These are phyloP conservation scores for Dissophora ornata DNA, from an alignment of 192 early-diverging fungal genomes.

Conservation along the genomic window DNA sequence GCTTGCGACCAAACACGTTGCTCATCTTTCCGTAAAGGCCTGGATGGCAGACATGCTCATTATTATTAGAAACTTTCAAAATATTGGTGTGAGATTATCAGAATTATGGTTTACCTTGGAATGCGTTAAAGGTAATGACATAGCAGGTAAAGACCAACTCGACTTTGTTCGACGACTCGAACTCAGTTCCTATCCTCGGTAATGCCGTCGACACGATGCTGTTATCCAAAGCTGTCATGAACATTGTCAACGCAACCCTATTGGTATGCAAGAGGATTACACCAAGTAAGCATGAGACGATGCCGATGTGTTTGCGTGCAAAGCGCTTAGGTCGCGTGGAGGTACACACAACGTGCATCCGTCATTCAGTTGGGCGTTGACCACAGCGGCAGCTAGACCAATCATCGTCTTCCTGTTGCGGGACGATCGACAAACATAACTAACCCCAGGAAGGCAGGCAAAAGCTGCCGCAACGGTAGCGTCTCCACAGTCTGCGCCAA, in stretches of 20 bases:
- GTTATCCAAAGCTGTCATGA: conserved; percentile 68
- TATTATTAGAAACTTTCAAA: not conserved
- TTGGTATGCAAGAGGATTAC: not conserved
- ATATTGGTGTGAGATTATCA: not conserved
- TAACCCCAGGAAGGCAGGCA: conserved; percentile 46
- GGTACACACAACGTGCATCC: no score
- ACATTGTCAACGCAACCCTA: conserved; percentile 60
- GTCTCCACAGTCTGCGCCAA: conserved; percentile 34
- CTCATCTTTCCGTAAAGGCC: conserved; percentile 56
- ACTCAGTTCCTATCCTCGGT: conserved; percentile 63
- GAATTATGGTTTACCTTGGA: conserved; percentile 28
- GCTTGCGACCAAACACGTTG: conserved; percentile 56
- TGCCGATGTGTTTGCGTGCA: no score
- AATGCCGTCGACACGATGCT: conserved; percentile 73
- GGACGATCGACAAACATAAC: no score
- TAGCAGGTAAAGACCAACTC: conserved; percentile 53
- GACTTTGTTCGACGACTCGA: conserved; percentile 40
- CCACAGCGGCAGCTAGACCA: no score
- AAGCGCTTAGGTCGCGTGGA: no score
- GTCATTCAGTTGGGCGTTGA: no score
- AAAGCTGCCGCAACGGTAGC: conserved; percentile 33
- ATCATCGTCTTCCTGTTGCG: no score
- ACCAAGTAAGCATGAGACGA: no score
- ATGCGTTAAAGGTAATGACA: conserved; percentile 44
- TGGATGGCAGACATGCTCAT: not conserved